Base-by-base conservation (phyloP, 2,329 filamentous ascomycete genomes). In the Clarireedia sp. region DNA sequence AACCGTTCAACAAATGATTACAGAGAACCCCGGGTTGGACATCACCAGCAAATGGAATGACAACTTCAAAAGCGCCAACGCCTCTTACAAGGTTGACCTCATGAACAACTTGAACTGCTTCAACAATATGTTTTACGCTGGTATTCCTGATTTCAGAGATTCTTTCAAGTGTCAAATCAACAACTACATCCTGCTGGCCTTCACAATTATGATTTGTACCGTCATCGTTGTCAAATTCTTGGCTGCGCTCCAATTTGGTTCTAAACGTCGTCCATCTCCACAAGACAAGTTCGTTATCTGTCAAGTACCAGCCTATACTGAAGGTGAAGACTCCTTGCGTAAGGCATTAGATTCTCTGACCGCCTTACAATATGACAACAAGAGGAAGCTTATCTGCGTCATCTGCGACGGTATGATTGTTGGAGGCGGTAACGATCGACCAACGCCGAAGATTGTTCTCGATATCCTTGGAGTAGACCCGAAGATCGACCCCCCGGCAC, bases 241-340 rank as follows among this genome's bases (percentile, higher is more conserved):
- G 67, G 85, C 94, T 51, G 94, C 94, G 12, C 78, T 99, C 43
- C 94, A 96, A 67, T 89, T 99, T 58, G 91, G 92, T 46, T 90
- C 90, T 5, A 96, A 96, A 75, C 83, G 89, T 57, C 85, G 89
- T 17, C 94, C 94, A 2, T 80, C 87, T 5, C 87, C 90, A 38
- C 94, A 97, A 71, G 94, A 99, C 72, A 99, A 97, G 70, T 99
- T 99, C 66, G 91, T 99, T 64, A 97, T 99, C 63, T 97, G 94
- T 72, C 90, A 96, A 71, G 90, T 99, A 33, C 94, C 94, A 9
- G 94, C 94, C 5, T 99, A 99, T 68, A 99, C 94, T 0, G 94
- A 99, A 75, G 94, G 90, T 65, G 94, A 99, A 76, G 94, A 99
- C 66, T 92, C 91, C 3, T 76, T 99, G 8, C 81, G 94, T 54